Evolutionary conservation across 306 rosid genomes (phyloP), one percentile per base, ranked within the genome.

Genomic region (Vigna reflexopilosa): DNA sequence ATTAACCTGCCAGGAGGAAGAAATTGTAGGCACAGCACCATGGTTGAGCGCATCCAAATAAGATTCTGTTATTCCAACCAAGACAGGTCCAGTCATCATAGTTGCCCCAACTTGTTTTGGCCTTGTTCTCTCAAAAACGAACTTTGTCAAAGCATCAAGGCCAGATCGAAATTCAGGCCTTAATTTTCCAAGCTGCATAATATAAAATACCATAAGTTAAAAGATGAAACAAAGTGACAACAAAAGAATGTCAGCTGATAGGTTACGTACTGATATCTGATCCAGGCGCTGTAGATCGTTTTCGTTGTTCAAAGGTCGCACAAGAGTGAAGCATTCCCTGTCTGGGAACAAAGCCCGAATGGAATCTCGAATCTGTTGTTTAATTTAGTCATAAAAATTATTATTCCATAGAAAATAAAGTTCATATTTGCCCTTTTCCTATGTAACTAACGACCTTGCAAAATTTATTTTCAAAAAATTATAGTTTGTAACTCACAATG

Each of bases 21-120:
- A 84, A 84, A 96, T 93, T 40, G 94, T 84, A 54, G 99, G 99
- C 81, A 96, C 99, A 2, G 99, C 99, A 83, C 99, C 99, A 63
- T 90, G 88, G 80, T 96, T 96, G 47, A 96, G 88, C 24, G 99
- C 99, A 77, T 91, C 90, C 42, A 96, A 87, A 91, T 96, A 96
- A 56, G 99, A 87, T 77, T 93, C 83, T 0, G 91, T 91, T 45
- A 96, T 85, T 34, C 99, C 99, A 71, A 96, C 79, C 83, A 96
- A 82, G 70, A 96, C 76, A 45, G 99, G 98, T 30, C 99, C 99
- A 5, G 98, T 93, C 99, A 96, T 87, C 84, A 87, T 81, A 66
- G 97, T 96, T 73, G 97, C 97, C 62, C 99, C 99, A 61, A 96
- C 88, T 87, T 96, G 98, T 80, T 96, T 96, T 69, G 99, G 97